Conservation (phyloP, 768 basidiomycete species). For the Sutorius australiensis region DNA sequence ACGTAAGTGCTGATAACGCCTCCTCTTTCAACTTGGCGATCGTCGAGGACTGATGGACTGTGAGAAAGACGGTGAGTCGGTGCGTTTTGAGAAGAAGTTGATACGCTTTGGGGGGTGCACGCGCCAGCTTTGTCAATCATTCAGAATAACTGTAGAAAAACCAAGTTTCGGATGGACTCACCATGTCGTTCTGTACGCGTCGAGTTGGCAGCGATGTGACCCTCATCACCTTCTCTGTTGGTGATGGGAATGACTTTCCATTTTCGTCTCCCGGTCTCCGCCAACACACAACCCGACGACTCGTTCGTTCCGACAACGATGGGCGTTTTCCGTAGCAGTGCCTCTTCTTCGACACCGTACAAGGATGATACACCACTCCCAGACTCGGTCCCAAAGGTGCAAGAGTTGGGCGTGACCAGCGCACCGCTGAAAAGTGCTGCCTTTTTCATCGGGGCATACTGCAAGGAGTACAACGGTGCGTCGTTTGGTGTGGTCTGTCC, state of each 20-base stretch:
- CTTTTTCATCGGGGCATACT: slow-evolving; percentile 94
- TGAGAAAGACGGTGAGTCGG: slow-evolving; percentile 62
- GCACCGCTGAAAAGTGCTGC: slow-evolving; percentile 94
- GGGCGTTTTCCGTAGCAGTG: slow-evolving; percentile 50
- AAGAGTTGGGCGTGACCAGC: slow-evolving; percentile 85
- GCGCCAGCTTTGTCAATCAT: slow-evolving; percentile 41
- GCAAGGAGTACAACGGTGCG: slow-evolving; percentile 95
- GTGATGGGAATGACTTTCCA: slow-evolving; percentile 25
- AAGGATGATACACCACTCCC: slow-evolving; percentile 67
- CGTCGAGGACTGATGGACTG: slow-evolving; percentile 49
- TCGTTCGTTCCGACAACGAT: slow-evolving; percentile 35
- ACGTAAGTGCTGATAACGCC: slow-evolving; percentile 55
- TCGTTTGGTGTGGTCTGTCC: slow-evolving; percentile 1
- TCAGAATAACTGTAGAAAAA: neutral
- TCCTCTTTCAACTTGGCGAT: slow-evolving; percentile 61
- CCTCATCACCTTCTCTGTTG: too few species aligned
- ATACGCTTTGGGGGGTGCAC: slow-evolving; percentile 57
- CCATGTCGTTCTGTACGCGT: slow-evolving; percentile 15
- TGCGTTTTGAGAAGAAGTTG: slow-evolving; percentile 72
- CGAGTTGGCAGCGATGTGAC: neutral
- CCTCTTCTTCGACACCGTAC: slow-evolving; percentile 47
- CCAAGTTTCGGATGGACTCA: slow-evolving; percentile 1
- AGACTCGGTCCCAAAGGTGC: slow-evolving; percentile 66
- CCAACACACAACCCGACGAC: slow-evolving; percentile 14
- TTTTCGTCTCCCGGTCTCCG: slow-evolving; percentile 17